These are phyloP conservation scores for Sarcodon aspratus DNA, from an alignment of 768 basidiomycete species.

Conservation along the genomic window DNA sequence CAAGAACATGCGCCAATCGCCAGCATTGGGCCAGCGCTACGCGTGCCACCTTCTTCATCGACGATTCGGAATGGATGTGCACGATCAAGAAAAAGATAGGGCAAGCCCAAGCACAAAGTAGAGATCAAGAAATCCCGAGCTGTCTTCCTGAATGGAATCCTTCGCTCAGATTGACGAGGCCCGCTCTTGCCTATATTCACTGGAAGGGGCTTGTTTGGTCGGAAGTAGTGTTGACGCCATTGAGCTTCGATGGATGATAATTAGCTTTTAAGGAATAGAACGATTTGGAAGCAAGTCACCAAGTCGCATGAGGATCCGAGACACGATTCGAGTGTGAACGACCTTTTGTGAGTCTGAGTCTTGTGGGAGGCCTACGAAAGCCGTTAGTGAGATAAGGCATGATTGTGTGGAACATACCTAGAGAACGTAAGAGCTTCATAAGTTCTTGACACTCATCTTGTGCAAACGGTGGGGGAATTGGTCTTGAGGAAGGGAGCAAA, in stretches of 20 bases:
- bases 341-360: conserved; percentile 25
- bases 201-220: conserved; percentile 57
- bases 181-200: conserved; percentile 27
- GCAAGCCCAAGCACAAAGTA: conserved; percentile 65
- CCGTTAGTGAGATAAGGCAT: not conserved
- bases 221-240: conserved; percentile 64
- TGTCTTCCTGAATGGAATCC: conserved; percentile 33
- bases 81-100: conserved; percentile 60
- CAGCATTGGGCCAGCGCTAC: conserved; percentile 41
- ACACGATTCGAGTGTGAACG: conserved; percentile 51
- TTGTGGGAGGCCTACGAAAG: conserved; percentile 6
- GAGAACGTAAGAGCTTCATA: conserved; percentile 42
- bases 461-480: conserved; percentile 54
- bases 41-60: conserved; percentile 51
- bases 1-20: conserved; percentile 46
- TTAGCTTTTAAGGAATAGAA: not conserved
- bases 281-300: conserved; percentile 29
- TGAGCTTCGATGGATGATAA: conserved; percentile 27
- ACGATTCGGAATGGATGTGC: conserved; percentile 28
- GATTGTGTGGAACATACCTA: conserved; percentile 11
- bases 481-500: conserved; percentile 47
- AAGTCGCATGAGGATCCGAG: conserved; percentile 58
- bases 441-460: conserved; percentile 74
- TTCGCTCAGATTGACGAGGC: conserved; percentile 15
- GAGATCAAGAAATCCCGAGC: conserved; percentile 49